Conservation (phyloP, 768 basidiomycete species). For the Strobilomyces confusus region DNA sequence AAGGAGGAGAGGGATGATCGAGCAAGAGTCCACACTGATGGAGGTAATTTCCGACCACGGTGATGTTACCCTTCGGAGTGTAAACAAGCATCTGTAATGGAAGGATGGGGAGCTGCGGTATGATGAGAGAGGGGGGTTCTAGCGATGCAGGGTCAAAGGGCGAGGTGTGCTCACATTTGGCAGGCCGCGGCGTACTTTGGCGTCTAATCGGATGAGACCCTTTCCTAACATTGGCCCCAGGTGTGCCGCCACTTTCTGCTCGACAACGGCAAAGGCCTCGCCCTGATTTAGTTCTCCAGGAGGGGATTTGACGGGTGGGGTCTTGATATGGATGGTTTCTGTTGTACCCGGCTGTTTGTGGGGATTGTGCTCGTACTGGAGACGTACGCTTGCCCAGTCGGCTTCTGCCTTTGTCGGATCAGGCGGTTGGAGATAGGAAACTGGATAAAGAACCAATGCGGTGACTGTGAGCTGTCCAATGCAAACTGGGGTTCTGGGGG, state of each 20-base stretch:
- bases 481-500: slow-evolving; percentile 82
- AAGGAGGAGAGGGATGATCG: slow-evolving; percentile 73
- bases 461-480: slow-evolving; percentile 82
- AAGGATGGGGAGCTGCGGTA: slow-evolving; percentile 68
- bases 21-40: slow-evolving; percentile 65
- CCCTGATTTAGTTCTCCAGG: slow-evolving; percentile 54
- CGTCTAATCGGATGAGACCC: slow-evolving; percentile 77
- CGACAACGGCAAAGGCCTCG: slow-evolving; percentile 78
- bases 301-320: slow-evolving; percentile 49
- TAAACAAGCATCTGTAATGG: slow-evolving; percentile 84
- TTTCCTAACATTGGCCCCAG: slow-evolving; percentile 83
- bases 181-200: slow-evolving; percentile 63
- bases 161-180: slow-evolving; percentile 49
- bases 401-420: slow-evolving; percentile 39
- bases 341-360: slow-evolving; percentile 44
- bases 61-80: slow-evolving; percentile 91
- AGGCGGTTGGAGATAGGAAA: slow-evolving; percentile 56
- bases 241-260: slow-evolving; percentile 76
- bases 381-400: slow-evolving; percentile 67
- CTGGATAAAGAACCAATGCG: slow-evolving; percentile 82
- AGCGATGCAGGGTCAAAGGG: slow-evolving; percentile 13
- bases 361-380: slow-evolving; percentile 66
- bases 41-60: slow-evolving; percentile 74
- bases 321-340: slow-evolving; percentile 78
- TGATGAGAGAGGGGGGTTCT: slow-evolving; percentile 17